Evolutionary conservation across 2,329 filamentous ascomycete species (phyloP).

Genomic region (Sarocladium oryzae): DNA sequence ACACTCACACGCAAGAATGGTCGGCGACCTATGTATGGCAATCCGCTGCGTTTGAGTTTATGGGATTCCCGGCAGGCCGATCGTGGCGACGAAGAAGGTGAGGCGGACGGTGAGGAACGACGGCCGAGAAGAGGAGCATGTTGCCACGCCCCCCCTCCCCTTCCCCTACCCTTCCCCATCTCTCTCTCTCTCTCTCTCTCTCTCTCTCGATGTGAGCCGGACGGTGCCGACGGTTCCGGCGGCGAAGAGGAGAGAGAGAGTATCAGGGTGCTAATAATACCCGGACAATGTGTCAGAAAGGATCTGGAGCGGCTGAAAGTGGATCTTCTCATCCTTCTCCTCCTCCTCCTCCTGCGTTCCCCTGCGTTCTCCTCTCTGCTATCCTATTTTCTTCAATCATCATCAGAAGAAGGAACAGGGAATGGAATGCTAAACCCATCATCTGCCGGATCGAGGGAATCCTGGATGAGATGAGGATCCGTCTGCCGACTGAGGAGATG

Average conservation of each 20-base stretch:
- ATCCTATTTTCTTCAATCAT: too few relatives aligned
- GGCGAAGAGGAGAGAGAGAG: conserved; percentile 12
- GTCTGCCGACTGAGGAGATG: conserved; percentile 12
- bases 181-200: too few relatives aligned
- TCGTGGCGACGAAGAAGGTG: conserved; percentile 1
- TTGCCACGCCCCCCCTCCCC: neutral
- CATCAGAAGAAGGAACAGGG: neutral
- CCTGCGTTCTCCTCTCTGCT: too few relatives aligned
- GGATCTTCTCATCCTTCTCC: too few relatives aligned
- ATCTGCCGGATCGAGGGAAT: neutral
- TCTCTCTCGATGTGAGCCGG: conserved; percentile 16
- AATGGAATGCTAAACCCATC: neutral
- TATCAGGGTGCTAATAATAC: conserved; percentile 15
- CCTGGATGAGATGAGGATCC: neutral
- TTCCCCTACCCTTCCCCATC: too few relatives aligned
- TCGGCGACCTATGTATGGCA: too few relatives aligned
- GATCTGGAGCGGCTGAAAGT: too few relatives aligned
- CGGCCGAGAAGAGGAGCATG: neutral
- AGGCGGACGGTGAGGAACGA: neutral
- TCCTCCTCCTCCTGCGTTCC: too few relatives aligned
- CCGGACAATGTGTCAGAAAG: conserved; percentile 13
- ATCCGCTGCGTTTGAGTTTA: neutral
- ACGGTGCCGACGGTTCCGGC: conserved; percentile 9
- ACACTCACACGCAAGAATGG: too few relatives aligned
- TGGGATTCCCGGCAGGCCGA: neutral